Conservation (phyloP, 1,284 basidiomycete genomes). For the Boletus smithii region DNA sequence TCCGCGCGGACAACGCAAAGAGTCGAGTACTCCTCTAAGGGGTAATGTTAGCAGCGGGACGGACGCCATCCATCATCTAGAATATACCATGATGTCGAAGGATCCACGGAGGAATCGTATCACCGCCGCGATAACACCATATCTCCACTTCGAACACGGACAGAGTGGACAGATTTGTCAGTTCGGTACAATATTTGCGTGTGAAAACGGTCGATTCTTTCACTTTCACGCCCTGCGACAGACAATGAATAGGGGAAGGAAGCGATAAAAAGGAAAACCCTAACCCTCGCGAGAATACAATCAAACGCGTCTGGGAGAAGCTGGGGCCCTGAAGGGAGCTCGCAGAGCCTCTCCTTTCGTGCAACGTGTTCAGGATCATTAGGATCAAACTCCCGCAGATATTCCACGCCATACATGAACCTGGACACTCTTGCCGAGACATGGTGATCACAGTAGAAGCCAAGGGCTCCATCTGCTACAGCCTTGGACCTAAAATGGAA, state of each 20-base stretch:
- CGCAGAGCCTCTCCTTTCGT: conserved; percentile 62
- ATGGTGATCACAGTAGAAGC: conserved; percentile 79
- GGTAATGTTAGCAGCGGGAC: conserved; percentile 3
- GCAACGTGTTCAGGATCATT: conserved; percentile 62
- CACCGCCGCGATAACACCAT: conserved; percentile 74
- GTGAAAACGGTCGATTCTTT: conserved; percentile 78
- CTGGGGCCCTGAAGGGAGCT: conserved; percentile 70
- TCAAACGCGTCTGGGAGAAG: conserved; percentile 75
- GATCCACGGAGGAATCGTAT: conserved; percentile 69
- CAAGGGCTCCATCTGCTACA: conserved; percentile 75
- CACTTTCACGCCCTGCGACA: conserved; percentile 57
- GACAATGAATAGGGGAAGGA: conserved; percentile 7
- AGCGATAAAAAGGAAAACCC: conserved; percentile 20
- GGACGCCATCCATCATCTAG: neutral
- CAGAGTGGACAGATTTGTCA: conserved; percentile 67
- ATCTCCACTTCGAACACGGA: conserved; percentile 78
- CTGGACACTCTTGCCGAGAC: conserved; percentile 73
- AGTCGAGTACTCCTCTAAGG: conserved; percentile 64
- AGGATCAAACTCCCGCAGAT: conserved; percentile 61
- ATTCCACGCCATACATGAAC: conserved; percentile 79
- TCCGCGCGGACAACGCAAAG: conserved; percentile 74
- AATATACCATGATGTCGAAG: conserved; percentile 53
- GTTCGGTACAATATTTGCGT: conserved; percentile 75
- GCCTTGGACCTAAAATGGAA: conserved; percentile 60
- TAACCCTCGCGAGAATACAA: conserved; percentile 66